Conservation (phyloP, 768 basidiomycete genomes). For the Lactarius pseudohatsudake region DNA sequence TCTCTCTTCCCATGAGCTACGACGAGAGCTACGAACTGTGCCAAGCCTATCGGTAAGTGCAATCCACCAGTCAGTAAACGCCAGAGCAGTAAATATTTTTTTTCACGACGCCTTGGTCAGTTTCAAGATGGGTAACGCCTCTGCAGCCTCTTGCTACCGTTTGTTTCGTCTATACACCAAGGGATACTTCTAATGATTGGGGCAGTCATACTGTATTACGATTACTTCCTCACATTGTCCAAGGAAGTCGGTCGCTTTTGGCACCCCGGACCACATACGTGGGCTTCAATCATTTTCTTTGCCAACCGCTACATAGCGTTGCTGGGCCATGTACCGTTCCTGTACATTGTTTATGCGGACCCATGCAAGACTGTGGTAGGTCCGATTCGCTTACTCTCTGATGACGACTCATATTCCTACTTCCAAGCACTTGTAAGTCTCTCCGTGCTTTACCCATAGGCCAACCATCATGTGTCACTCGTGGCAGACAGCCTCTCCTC, state of each 20-base stretch:
- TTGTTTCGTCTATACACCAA: background rate
- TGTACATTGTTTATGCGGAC: constrained; percentile 13
- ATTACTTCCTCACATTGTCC: constrained; percentile 46
- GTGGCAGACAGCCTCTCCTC: background rate
- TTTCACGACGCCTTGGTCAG: constrained; percentile 1
- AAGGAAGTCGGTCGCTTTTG: constrained; percentile 48
- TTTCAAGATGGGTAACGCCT: background rate
- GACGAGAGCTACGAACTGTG: constrained; percentile 1
- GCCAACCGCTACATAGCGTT: constrained; percentile 31
- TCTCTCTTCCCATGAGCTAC: background rate
- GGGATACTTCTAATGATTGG: constrained; percentile 1
- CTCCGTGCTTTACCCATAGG: background rate
- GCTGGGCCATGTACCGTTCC: constrained; percentile 29
- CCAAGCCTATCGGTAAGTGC: background rate
- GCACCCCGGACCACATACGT: constrained; percentile 30
- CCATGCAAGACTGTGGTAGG: constrained; percentile 1
- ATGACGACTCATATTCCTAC: background rate
- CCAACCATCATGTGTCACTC: background rate
- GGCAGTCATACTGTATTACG: constrained; percentile 41
- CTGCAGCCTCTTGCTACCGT: constrained; percentile 1
- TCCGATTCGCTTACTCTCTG: background rate
- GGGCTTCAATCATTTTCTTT: constrained; percentile 29
- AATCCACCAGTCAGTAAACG: background rate
- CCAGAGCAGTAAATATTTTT: too few relatives aligned
- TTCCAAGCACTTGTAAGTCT: constrained; percentile 3